These are phyloP conservation scores for Aspergillus pseudonomiae DNA, from an alignment of 2,329 filamentous ascomycete species.

Conservation along the genomic window DNA sequence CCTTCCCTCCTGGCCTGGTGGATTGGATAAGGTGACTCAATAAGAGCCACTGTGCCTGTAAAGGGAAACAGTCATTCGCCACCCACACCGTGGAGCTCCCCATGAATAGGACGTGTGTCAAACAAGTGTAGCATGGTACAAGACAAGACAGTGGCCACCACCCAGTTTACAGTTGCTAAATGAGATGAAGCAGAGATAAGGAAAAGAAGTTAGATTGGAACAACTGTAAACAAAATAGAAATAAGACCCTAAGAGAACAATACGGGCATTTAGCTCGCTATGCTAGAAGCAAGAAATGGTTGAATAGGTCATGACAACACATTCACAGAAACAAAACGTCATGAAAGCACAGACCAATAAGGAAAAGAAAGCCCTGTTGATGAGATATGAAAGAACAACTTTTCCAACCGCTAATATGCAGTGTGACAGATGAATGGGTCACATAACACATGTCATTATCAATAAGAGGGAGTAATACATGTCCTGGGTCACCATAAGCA, in stretches of 20 bases:
- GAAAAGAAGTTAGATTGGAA: slow-evolving; percentile 19
- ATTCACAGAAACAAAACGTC: slow-evolving; percentile 23
- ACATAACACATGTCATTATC: slow-evolving; percentile 47
- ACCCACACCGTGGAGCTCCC: not conserved
- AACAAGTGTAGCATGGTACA: not conserved
- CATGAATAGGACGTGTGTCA: not conserved
- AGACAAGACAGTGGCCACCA: not conserved
- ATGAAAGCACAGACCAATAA: slow-evolving; percentile 21
- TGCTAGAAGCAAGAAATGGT: slow-evolving; percentile 29
- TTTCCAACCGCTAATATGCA: slow-evolving; percentile 50
- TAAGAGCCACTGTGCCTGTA: not conserved
- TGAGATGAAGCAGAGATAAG: not conserved
- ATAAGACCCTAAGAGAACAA: slow-evolving; percentile 18
- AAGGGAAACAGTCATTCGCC: not conserved
- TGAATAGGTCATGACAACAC: slow-evolving; percentile 13
- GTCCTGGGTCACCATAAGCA: slow-evolving; percentile 30
- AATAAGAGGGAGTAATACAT: slow-evolving; percentile 43
- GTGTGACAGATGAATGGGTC: slow-evolving; percentile 35
- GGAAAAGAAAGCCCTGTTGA: slow-evolving; percentile 30
- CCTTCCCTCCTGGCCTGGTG: not conserved
- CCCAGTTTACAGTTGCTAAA: not conserved
- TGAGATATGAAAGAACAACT: slow-evolving; percentile 33
- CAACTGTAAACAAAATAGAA: slow-evolving; percentile 14
- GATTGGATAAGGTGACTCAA: not conserved
- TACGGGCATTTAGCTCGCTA: slow-evolving; percentile 38